A percentile compares a stretch with the other conserved stretches of the same genome.
phyloP scores from a whole-genome alignment of 345 rosid genomes.

The Brassica nigra region DNA sequence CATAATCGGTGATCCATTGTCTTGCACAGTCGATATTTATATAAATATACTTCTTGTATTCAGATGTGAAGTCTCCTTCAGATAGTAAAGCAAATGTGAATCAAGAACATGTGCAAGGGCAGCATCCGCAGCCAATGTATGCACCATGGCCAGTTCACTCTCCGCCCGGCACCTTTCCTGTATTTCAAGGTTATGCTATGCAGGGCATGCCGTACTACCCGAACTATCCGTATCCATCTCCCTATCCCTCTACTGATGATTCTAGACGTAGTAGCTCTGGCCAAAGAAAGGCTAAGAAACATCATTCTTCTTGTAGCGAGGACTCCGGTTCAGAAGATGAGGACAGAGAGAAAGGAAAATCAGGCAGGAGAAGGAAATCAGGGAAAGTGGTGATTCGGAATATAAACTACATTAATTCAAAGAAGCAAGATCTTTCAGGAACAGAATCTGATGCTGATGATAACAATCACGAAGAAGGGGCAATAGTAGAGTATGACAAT shows the following conservation, averaged over 20 bases:
- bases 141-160: conserved; percentile 91
- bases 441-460: conserved; percentile 54
- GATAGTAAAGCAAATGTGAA: conserved; percentile 57
- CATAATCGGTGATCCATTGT: conserved; percentile 5
- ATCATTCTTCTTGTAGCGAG: conserved; percentile 67
- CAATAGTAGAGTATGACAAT: conserved; percentile 43
- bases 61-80: conserved; percentile 63
- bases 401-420: conserved; percentile 78
- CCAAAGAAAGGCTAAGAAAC: conserved; percentile 56
- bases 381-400: conserved; percentile 83
- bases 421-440: conserved; percentile 59
- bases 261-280: conserved; percentile 53
- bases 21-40: conserved; percentile 15
- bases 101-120: conserved; percentile 71
- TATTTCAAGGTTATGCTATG: conserved; percentile 86
- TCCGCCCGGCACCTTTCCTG: conserved; percentile 74
- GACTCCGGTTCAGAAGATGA: conserved; percentile 55
- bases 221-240: conserved; percentile 66
- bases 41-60: conserved; percentile 9
- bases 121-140: conserved; percentile 71
- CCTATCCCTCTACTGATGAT: conserved; percentile 70
- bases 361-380: conserved; percentile 66
- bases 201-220: conserved; percentile 85
- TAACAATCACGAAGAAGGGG: conserved; percentile 51
- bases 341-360: conserved; percentile 54